Percentiles rank a stretch among this genome's conserved stretches.
Conservation (phyloP, 2,329 filamentous ascomycete species). For the Daldinia sp. region DNA sequence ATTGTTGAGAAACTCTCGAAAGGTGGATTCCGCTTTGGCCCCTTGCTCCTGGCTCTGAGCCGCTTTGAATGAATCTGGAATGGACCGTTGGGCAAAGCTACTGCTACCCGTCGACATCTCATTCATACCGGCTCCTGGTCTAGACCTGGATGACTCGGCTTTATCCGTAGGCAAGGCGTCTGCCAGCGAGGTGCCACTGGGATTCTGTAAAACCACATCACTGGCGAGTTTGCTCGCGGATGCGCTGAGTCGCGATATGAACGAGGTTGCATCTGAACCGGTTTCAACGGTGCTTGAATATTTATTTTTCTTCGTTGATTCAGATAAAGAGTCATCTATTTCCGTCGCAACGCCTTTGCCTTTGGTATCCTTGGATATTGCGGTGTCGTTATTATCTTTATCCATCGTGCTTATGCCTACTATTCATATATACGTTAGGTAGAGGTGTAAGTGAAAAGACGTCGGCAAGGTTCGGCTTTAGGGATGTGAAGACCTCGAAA, state of each 20-base stretch:
- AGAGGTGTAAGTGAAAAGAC: not conserved
- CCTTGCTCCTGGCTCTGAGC: constrained; percentile 48
- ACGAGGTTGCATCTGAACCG: constrained; percentile 10
- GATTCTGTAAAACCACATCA: constrained; percentile 28
- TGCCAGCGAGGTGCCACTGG: constrained; percentile 18
- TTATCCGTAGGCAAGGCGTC: constrained; percentile 39
- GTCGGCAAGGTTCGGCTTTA: constrained; percentile 36
- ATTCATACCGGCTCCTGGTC: constrained; percentile 3
- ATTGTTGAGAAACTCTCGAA: constrained; percentile 54
- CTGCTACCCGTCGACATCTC: constrained; percentile 35
- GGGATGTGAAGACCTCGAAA: not conserved
- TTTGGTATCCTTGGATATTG: constrained; percentile 18
- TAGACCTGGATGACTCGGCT: constrained; percentile 39
- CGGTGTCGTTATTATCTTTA: constrained; percentile 12
- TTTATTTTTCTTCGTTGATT: constrained; percentile 7
- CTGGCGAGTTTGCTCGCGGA: constrained; percentile 42
- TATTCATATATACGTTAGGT: not conserved
- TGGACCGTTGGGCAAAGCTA: constrained; percentile 22
- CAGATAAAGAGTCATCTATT: constrained; percentile 6
- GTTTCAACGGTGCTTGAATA: constrained; percentile 8
- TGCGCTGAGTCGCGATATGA: constrained; percentile 40
- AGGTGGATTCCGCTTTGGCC: constrained; percentile 52
- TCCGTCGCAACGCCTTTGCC: constrained; percentile 32
- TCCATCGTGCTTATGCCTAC: constrained; percentile 24
- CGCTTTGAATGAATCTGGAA: constrained; percentile 47